These are phyloP conservation scores for Colletotrichum plurivorum DNA, from an alignment of 2,329 filamentous ascomycete genomes.

Conservation along the genomic window DNA sequence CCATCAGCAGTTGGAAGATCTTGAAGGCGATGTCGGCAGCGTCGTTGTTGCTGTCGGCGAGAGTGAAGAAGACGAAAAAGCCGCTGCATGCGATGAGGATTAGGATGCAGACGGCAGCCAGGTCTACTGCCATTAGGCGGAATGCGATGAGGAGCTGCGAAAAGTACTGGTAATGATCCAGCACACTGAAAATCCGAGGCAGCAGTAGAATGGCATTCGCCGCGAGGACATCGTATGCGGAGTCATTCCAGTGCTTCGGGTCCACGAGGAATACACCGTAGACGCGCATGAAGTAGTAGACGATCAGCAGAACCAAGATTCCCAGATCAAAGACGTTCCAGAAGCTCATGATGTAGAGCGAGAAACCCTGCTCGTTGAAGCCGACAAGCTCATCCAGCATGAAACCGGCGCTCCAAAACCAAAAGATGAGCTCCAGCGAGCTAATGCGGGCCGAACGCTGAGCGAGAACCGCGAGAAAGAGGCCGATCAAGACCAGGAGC, in stretches of 20 bases:
- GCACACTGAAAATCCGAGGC: conserved; percentile 90
- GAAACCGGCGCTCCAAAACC: conserved; percentile 98
- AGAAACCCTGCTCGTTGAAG: conserved; percentile 97
- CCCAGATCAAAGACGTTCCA: conserved; percentile 97
- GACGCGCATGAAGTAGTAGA: conserved; percentile 90
- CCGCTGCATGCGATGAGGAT: conserved; percentile 92
- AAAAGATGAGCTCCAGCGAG: conserved; percentile 88
- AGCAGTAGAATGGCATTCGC: conserved; percentile 91
- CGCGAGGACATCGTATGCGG: conserved; percentile 94
- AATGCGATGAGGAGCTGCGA: conserved; percentile 95
- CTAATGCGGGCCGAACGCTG: conserved; percentile 86
- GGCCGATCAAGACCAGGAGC: conserved; percentile 84
- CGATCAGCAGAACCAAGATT: conserved; percentile 86
- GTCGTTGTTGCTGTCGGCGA: conserved; percentile 80
- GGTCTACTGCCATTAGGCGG: conserved; percentile 91
- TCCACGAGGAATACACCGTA: conserved; percentile 90
- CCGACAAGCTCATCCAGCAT: conserved; percentile 97
- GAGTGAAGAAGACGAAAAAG: conserved; percentile 94
- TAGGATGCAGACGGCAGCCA: conserved; percentile 86
- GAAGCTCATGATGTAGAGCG: conserved; percentile 96
- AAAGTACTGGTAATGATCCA: conserved; percentile 97
- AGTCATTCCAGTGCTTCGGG: conserved; percentile 80
- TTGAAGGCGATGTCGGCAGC: conserved; percentile 86
- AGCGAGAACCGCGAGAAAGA: conserved; percentile 87
- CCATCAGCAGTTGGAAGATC: conserved; percentile 95